Conservation (phyloP, 106 monocot genomes). For the Allium fistulosum region DNA sequence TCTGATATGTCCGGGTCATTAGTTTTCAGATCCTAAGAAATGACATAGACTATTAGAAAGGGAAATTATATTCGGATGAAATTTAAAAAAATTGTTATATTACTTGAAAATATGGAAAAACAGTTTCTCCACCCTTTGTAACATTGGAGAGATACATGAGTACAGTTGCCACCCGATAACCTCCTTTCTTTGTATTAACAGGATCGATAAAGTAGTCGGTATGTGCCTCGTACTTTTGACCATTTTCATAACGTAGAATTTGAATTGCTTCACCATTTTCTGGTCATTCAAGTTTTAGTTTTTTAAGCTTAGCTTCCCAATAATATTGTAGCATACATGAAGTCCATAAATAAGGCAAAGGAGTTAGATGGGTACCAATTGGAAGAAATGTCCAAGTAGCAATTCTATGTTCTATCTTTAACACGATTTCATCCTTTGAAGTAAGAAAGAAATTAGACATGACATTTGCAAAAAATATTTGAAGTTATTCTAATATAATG, state of each 20-base stretch:
- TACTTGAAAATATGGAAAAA: constrained; percentile 82
- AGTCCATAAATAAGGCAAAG: too few relatives aligned
- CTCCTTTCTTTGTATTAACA: constrained; percentile 43
- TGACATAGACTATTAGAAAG: neutral
- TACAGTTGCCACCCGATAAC: constrained; percentile 76
- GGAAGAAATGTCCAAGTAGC: too few relatives aligned
- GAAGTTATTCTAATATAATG: too few relatives aligned
- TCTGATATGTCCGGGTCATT: constrained; percentile 71
- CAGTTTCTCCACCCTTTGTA: constrained; percentile 73
- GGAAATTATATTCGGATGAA: neutral
- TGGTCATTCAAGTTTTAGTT: constrained; percentile 8
- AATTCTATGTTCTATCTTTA: too few relatives aligned
- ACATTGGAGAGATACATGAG: constrained; percentile 94
- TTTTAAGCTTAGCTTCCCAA: too few relatives aligned
- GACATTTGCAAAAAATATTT: too few relatives aligned
- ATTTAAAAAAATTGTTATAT: neutral
- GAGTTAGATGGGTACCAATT: too few relatives aligned
- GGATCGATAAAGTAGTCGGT: constrained; percentile 77
- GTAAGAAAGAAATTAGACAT: too few relatives aligned
- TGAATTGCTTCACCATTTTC: constrained; percentile 88
- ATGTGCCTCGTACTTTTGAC: constrained; percentile 88
- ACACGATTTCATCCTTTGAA: too few relatives aligned
- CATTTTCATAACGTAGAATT: constrained; percentile 66
- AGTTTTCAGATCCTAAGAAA: constrained; percentile 47
- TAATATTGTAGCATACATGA: too few relatives aligned